Percentiles rank a stretch among this genome's conserved stretches.
Conservation (phyloP, 1,284 basidiomycete genomes). For the Puccinia coronata region DNA sequence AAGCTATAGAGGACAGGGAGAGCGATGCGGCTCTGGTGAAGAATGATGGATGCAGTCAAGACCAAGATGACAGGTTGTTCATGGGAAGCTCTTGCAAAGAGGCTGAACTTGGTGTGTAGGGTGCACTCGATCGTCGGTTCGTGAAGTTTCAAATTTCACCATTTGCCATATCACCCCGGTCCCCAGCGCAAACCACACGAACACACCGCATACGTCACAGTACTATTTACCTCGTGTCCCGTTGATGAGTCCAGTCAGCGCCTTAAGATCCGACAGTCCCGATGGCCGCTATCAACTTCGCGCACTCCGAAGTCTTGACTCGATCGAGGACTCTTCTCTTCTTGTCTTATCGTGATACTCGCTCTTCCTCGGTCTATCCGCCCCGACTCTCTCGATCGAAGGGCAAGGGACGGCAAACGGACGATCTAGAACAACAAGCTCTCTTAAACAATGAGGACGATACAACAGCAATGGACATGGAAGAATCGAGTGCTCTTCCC, state of each 20-base stretch:
- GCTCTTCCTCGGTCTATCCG: slow-evolving; percentile 56
- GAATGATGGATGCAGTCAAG: too few species aligned
- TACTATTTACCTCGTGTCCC: too few species aligned
- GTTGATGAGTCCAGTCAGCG: not conserved
- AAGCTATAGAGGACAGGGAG: too few species aligned
- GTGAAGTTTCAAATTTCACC: too few species aligned
- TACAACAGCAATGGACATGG: slow-evolving; percentile 36
- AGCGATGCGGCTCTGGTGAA: too few species aligned
- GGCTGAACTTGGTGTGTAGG: too few species aligned
- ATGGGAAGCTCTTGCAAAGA: too few species aligned
- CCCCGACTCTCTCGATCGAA: slow-evolving; percentile 30
- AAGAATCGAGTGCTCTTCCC: slow-evolving; percentile 52
- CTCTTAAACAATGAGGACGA: slow-evolving; percentile 68
- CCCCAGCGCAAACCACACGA: too few species aligned
- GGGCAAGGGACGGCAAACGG: slow-evolving; percentile 57
- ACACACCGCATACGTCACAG: too few species aligned
- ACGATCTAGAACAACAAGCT: slow-evolving; percentile 60
- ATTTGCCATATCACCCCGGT: too few species aligned
- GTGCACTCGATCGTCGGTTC: too few species aligned
- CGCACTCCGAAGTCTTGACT: slow-evolving; percentile 61
- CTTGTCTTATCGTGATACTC: slow-evolving; percentile 88
- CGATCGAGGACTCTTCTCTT: slow-evolving; percentile 90
- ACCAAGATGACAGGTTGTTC: too few species aligned
- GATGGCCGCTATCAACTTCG: slow-evolving; percentile 1
- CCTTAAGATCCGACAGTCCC: not conserved